Conservation (phyloP, 495 filamentous ascomycete genomes). For the Talaromyces liani region DNA sequence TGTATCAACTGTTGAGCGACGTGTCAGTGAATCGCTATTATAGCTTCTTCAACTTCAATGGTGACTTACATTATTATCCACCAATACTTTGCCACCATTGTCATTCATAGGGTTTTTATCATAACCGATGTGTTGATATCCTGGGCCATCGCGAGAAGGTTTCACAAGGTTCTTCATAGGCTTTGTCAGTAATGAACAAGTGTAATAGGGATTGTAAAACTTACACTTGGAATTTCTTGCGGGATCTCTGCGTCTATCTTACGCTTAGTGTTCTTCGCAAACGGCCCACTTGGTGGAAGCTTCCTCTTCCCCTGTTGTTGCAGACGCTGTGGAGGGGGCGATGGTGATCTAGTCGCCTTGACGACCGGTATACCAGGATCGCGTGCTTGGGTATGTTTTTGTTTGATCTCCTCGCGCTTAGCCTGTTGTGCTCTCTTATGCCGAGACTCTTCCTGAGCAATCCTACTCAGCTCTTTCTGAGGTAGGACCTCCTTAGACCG, state of each 20-base stretch:
- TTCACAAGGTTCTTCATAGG: conserved; percentile 27
- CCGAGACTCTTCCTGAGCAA: conserved; percentile 26
- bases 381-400: conserved; percentile 36
- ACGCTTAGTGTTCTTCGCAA: conserved; percentile 16
- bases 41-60: not conserved
- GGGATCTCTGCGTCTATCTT: conserved; percentile 23
- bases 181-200: conserved; percentile 4
- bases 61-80: not conserved
- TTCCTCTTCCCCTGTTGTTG: conserved; percentile 8
- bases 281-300: not conserved
- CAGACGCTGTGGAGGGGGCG: conserved; percentile 20
- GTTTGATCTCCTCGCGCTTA: conserved; percentile 30
- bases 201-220: conserved; percentile 9
- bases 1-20: not conserved
- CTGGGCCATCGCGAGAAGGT: conserved; percentile 31
- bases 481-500: conserved; percentile 23
- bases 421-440: conserved; percentile 24
- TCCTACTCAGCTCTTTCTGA: conserved; percentile 23
- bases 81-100: not conserved
- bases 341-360: conserved; percentile 21
- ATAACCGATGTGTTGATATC: not conserved
- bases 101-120: not conserved
- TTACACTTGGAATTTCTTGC: conserved; percentile 20
- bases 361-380: conserved; percentile 40
- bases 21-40: not conserved